Evolutionary conservation across 305 asterid genomes (phyloP).

Genomic region (Ilex paraguariensis): DNA sequence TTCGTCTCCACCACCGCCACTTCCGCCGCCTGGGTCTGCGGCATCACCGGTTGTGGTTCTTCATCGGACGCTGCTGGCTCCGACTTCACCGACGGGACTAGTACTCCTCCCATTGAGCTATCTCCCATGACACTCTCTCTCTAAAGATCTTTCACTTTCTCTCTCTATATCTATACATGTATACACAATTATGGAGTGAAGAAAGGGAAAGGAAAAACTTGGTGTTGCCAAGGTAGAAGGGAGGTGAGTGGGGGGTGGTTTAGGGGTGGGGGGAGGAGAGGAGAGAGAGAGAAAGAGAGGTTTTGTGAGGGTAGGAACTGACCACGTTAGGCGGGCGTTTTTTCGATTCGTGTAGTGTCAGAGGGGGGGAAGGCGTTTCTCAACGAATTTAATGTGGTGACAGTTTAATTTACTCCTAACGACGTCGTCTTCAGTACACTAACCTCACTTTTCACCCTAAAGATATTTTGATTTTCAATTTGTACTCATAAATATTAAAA

Average conservation of each 20-base stretch:
- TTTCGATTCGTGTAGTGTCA: conserved; percentile 7
- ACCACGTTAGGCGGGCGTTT: conserved; percentile 65
- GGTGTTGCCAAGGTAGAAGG: no score
- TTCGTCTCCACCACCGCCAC: conserved; percentile 16
- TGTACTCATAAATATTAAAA: no score
- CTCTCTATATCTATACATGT: neutral
- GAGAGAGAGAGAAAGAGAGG: conserved; percentile 11
- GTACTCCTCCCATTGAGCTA: conserved; percentile 43
- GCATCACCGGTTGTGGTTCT: conserved; percentile 6
- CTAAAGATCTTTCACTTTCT: conserved; percentile 11
- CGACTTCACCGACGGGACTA: conserved; percentile 50
- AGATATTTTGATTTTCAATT: no score
- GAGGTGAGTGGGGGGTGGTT: no score
- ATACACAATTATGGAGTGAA: neutral
- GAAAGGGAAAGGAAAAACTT: neutral
- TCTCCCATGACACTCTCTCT: conserved; percentile 19
- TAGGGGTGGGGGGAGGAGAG: conserved; percentile 3
- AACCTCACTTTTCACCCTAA: no score
- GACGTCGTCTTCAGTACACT: no score
- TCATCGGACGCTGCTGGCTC: conserved; percentile 23
- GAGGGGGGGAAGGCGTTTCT: neutral
- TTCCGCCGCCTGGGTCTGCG: neutral
- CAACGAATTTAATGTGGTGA: neutral
- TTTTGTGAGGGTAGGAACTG: conserved; percentile 55
- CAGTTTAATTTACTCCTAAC: no score